Evolutionary conservation across 352 stramenopile species (phyloP), one percentile per base, ranked within the genome.

Genomic region (Phytophthora crassamura): DNA sequence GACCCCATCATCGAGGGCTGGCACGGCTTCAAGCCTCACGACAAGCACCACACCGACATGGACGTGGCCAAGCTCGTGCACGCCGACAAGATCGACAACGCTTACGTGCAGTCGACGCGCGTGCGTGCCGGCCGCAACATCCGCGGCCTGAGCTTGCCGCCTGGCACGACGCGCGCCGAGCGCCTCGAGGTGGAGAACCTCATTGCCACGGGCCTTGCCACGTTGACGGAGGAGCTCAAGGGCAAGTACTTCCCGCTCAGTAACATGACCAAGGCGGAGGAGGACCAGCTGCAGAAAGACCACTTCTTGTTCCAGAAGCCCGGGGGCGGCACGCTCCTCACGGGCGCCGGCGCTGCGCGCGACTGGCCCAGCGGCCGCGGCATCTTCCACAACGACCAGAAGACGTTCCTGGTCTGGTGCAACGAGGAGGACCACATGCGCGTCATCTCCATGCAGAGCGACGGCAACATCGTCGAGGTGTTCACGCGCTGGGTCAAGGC

Each of bases 251-350:
- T 91, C 38, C 82, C 89, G 11, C 72, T 98, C 5, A 86, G 86
- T 56, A 86, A 86, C 49, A 97, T 98, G 87, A 94, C 87, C 0
- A 95, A 96, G 59, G 80, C 93, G 39, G 82, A 97, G 51, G 91
- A 98, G 58, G 80, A 97, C 20, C 89, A 98, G 75, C 77, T 98
- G 6, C 91, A 97, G 36, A 78, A 89, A 52, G 84, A 96, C 16
- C 93, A 97, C 61, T 96, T 98, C 55, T 64, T 98, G 1, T 98
- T 98, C 70, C 88, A 98, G 54, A 97, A 98, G 75, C 95, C 95
- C 1, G 91, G 95, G 1, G 89, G 93, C 2, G 87, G 84, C 22
- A 96, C 89, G 11, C 58, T 97, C 34, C 74, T 95, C 22, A 96
- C 85, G 10, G 85, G 86, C 22, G 89, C 93, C 10, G 90, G 93